Evolutionary conservation across 495 filamentous ascomycete genomes (phyloP).

Genomic region (Ramalina peruviana): DNA sequence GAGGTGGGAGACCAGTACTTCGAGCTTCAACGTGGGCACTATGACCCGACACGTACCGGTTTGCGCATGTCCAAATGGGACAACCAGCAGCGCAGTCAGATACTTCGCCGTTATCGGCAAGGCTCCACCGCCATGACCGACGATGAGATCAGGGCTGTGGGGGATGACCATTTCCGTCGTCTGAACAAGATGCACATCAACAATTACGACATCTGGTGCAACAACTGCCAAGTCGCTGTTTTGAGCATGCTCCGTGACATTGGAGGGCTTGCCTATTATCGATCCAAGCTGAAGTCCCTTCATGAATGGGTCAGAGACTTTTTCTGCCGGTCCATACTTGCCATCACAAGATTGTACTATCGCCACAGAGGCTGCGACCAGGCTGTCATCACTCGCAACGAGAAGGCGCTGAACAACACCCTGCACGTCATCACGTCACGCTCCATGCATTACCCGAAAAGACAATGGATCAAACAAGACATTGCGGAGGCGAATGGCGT

Average conservation of each 20-base stretch:
- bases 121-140: conserved; percentile 7
- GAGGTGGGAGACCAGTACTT: conserved; percentile 8
- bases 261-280: conserved; percentile 6
- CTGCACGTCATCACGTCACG: conserved; percentile 2
- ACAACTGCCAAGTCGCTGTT: conserved; percentile 8
- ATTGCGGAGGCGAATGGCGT: conserved; percentile 1
- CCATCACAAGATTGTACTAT: neutral
- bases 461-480: conserved; percentile 7
- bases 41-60: conserved; percentile 4
- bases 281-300: conserved; percentile 2
- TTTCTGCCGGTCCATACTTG: conserved; percentile 1
- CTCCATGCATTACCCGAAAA: conserved; percentile 5
- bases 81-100: neutral
- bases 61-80: conserved; percentile 7
- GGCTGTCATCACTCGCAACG: neutral
- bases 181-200: conserved; percentile 8
- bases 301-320: conserved; percentile 6
- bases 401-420: neutral
- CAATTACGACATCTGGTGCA: conserved; percentile 7
- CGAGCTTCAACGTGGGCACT: conserved; percentile 7
- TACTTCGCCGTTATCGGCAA: conserved; percentile 5
- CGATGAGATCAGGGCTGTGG: conserved; percentile 4
- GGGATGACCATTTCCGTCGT: conserved; percentile 2
- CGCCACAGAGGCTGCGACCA: conserved; percentile 5
- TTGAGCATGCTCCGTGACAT: conserved; percentile 7